These are phyloP conservation scores for Alternaria solani DNA, from an alignment of 2,329 filamentous ascomycete species.

Conservation along the genomic window DNA sequence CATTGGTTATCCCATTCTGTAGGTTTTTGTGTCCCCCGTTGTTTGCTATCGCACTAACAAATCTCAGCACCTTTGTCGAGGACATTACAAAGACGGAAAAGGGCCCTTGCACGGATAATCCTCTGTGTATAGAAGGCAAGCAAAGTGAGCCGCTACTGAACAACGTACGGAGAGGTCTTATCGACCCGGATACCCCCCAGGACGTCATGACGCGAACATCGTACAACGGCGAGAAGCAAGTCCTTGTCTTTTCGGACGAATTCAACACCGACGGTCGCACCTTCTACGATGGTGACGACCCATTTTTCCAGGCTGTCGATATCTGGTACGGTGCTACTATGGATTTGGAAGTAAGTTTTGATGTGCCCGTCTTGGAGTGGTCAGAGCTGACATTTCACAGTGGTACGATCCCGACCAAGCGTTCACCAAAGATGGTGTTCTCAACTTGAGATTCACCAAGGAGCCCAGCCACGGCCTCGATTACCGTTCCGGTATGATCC, in stretches of 20 bases:
- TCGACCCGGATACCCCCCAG: slow-evolving; percentile 73
- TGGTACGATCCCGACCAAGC: slow-evolving; percentile 76
- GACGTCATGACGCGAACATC: slow-evolving; percentile 64
- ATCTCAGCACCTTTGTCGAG: slow-evolving; percentile 65
- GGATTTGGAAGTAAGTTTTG: slow-evolving; percentile 66
- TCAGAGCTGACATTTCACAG: slow-evolving; percentile 45
- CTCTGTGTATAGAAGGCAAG: slow-evolving; percentile 60
- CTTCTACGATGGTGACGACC: slow-evolving; percentile 75
- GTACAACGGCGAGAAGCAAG: slow-evolving; percentile 67
- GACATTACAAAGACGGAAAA: slow-evolving; percentile 48
- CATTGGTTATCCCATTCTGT: slow-evolving; percentile 75
- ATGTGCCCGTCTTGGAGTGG: neutral
- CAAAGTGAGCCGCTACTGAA: slow-evolving; percentile 61
- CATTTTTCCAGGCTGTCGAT: slow-evolving; percentile 72
- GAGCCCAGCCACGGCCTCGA: slow-evolving; percentile 71
- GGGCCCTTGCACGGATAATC: slow-evolving; percentile 53
- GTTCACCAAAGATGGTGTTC: slow-evolving; percentile 67
- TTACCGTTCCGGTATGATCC: slow-evolving; percentile 76
- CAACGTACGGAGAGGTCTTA: slow-evolving; percentile 67
- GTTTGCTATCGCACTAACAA: slow-evolving; percentile 21
- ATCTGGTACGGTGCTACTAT: slow-evolving; percentile 76
- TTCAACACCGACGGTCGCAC: slow-evolving; percentile 73
- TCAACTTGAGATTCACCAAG: slow-evolving; percentile 71
- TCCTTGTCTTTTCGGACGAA: slow-evolving; percentile 76
- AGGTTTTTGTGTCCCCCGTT: slow-evolving; percentile 49